A percentile compares a stretch with the other conserved stretches of the same genome.
phyloP scores from a whole-genome alignment of 495 filamentous ascomycete species.

The Neurospora sp. region DNA sequence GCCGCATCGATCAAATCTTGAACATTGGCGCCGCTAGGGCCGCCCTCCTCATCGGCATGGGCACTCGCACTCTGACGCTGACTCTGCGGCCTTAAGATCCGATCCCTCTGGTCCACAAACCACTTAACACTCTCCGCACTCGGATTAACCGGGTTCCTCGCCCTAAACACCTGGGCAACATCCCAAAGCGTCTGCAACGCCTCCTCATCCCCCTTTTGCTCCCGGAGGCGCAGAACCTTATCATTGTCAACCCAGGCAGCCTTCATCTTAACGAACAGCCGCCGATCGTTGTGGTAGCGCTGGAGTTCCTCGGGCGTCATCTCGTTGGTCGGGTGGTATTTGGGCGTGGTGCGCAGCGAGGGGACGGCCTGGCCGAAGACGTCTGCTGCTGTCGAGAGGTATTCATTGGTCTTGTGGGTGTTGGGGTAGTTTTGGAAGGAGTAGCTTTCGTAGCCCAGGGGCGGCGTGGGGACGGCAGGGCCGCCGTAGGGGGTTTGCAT shows the following conservation, averaged over 20 bases:
- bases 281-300: slow-evolving; percentile 1
- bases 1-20: background rate
- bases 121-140: slow-evolving; percentile 3
- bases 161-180: slow-evolving; percentile 3
- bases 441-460: background rate
- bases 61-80: background rate
- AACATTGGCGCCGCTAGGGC: background rate
- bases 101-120: background rate
- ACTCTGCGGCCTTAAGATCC: background rate
- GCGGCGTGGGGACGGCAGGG: background rate
- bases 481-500: background rate
- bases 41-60: background rate
- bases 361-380: background rate
- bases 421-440: slow-evolving; percentile 1
- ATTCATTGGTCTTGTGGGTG: background rate
- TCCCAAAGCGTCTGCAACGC: slow-evolving; percentile 9
- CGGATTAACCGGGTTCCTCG: background rate
- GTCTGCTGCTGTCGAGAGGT: background rate
- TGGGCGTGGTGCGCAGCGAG: slow-evolving; percentile 5
- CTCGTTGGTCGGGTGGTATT: slow-evolving; percentile 7
- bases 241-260: slow-evolving; percentile 3
- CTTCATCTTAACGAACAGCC: background rate
- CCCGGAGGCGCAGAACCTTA: background rate
- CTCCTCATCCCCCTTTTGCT: background rate
- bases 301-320: background rate